Conservation (phyloP, 768 basidiomycete species). For the Lentinula sp. region DNA sequence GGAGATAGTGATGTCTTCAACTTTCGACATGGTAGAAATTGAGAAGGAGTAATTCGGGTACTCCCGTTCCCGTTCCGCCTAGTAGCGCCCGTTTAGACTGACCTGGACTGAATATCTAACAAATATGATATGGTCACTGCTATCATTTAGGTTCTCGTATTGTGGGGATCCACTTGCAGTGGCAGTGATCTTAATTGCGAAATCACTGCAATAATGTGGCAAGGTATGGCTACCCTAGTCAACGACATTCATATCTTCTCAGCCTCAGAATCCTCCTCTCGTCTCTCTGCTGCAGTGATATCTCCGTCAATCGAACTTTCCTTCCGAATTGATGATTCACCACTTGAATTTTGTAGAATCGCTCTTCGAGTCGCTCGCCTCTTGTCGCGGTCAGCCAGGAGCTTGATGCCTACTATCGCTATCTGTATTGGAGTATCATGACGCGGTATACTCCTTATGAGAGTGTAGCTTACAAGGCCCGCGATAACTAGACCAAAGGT, state of each 20-base stretch:
- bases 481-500: conserved; percentile 21
- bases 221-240: too few species aligned
- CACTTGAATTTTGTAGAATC: neutral
- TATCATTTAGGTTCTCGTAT: too few species aligned
- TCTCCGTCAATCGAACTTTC: neutral
- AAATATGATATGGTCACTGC: too few species aligned
- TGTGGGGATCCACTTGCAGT: too few species aligned
- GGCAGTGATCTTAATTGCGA: too few species aligned
- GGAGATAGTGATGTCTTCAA: conserved; percentile 28
- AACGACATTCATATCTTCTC: too few species aligned
- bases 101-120: too few species aligned
- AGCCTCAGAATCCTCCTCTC: too few species aligned
- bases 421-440: neutral
- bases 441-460: too few species aligned
- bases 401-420: conserved; percentile 15
- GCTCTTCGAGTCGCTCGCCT: neutral
- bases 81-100: neutral
- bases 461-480: conserved; percentile 11
- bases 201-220: too few species aligned
- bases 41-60: neutral
- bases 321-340: neutral
- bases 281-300: too few species aligned
- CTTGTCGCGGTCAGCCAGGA: conserved; percentile 17
- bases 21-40: conserved; percentile 22
- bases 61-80: neutral